Evolutionary conservation across 2,329 filamentous ascomycete species (phyloP).

Genomic region (Penicillium olsonii): DNA sequence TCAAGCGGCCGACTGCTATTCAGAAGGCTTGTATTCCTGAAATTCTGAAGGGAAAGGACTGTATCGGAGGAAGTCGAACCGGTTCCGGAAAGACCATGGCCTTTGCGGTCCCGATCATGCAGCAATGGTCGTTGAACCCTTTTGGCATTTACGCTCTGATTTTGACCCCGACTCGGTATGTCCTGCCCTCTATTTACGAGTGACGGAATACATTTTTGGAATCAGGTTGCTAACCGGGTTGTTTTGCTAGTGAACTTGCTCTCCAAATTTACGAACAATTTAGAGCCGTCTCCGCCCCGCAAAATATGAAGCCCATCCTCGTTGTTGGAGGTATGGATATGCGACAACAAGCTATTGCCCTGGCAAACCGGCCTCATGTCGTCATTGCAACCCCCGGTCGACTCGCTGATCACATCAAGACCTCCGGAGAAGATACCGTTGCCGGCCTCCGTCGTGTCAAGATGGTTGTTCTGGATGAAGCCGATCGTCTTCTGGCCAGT

Average conservation of each 20-base stretch:
- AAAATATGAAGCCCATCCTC: slow-evolving; percentile 84
- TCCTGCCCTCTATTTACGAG: not conserved
- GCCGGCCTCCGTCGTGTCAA: slow-evolving; percentile 75
- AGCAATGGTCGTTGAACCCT: slow-evolving; percentile 90
- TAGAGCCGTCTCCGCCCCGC: slow-evolving; percentile 84
- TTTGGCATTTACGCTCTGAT: slow-evolving; percentile 87
- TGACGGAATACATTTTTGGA: not conserved
- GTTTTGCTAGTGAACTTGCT: slow-evolving; percentile 72
- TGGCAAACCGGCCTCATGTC: slow-evolving; percentile 80
- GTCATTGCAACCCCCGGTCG: slow-evolving; percentile 94
- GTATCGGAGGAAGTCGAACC: slow-evolving; percentile 90
- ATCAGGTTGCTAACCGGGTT: not conserved
- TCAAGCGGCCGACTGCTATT: slow-evolving; percentile 86
- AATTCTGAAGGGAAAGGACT: slow-evolving; percentile 87
- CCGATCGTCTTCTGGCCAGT: slow-evolving; percentile 79
- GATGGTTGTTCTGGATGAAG: slow-evolving; percentile 93
- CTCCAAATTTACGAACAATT: slow-evolving; percentile 97
- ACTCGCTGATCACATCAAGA: slow-evolving; percentile 88
- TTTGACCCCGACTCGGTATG: slow-evolving; percentile 78
- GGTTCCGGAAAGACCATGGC: slow-evolving; percentile 97
- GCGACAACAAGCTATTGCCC: slow-evolving; percentile 81
- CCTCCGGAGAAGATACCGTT: slow-evolving; percentile 87
- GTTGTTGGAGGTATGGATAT: slow-evolving; percentile 93
- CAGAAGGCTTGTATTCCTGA: slow-evolving; percentile 91
- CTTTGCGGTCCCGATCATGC: slow-evolving; percentile 90